These are phyloP conservation scores for Sarocladium kiliense DNA, from an alignment of 2,329 filamentous ascomycete species.

Conservation along the genomic window DNA sequence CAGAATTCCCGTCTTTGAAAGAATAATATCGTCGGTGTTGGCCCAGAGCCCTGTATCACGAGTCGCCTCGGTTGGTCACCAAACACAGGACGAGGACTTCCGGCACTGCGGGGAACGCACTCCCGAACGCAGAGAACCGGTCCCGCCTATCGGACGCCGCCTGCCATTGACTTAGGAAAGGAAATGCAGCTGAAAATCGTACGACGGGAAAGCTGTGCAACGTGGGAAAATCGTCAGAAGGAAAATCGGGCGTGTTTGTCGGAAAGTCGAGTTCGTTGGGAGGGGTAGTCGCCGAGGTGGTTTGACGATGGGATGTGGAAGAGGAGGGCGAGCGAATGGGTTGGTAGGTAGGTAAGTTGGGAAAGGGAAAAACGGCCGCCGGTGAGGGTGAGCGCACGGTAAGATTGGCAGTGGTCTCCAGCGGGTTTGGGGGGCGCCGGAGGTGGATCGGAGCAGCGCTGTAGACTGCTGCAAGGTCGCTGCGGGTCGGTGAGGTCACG, in stretches of 20 bases:
- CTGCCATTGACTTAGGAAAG: conserved; percentile 47
- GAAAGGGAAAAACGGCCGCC: conserved; percentile 2
- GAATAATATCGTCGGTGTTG: background rate
- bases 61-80: background rate
- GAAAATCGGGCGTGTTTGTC: background rate
- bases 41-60: background rate
- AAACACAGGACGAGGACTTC: conserved; percentile 24
- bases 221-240: background rate
- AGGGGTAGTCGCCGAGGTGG: background rate
- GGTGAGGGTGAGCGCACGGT: background rate
- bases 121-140: conserved; percentile 54
- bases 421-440: conserved; percentile 1
- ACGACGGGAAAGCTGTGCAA: background rate
- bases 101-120: conserved; percentile 51
- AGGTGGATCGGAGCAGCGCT: conserved; percentile 7
- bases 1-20: background rate
- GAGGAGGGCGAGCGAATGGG: conserved; percentile 1
- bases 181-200: background rate
- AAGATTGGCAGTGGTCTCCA: background rate
- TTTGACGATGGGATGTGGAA: background rate
- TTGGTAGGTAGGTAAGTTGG: background rate
- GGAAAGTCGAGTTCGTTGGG: conserved; percentile 10
- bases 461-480: background rate
- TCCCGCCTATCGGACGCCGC: conserved; percentile 48
- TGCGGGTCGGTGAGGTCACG: conserved; percentile 8